Percentiles rank a stretch among this genome's conserved stretches.
Evolutionary conservation across 2,329 filamentous ascomycete genomes (phyloP).

Genomic region (Sphaerulina vaccinii): DNA sequence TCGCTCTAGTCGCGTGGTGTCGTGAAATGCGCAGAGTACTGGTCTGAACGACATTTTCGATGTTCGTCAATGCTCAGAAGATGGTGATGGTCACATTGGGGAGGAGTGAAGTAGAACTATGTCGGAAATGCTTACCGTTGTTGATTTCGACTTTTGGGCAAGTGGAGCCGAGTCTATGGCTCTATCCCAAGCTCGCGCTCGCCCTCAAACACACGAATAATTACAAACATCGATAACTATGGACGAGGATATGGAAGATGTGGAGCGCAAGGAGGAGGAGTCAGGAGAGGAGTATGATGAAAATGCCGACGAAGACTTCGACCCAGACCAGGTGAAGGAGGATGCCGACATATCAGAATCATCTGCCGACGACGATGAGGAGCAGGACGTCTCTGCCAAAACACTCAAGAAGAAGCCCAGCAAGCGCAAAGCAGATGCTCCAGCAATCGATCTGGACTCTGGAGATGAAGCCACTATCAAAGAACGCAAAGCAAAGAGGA

Average conservation of each 20-base stretch:
- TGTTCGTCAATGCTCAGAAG: too few species aligned
- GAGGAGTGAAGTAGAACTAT: too few species aligned
- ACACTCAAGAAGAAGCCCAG: slow-evolving; percentile 18
- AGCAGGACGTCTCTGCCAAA: slow-evolving; percentile 3
- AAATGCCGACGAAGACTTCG: slow-evolving; percentile 47
- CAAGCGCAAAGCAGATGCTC: slow-evolving; percentile 42
- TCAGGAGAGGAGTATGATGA: slow-evolving; percentile 43
- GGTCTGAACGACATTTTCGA: too few species aligned
- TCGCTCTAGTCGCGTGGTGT: too few species aligned
- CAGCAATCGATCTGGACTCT: slow-evolving; percentile 47
- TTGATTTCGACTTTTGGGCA: too few species aligned
- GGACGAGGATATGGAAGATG: slow-evolving; percentile 21
- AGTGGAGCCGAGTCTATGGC: too few species aligned
- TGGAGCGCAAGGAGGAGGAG: slow-evolving; percentile 19
- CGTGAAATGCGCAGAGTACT: too few species aligned
- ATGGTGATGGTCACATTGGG: too few species aligned
- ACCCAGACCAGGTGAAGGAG: slow-evolving; percentile 37
- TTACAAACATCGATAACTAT: neutral
- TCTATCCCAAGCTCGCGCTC: neutral
- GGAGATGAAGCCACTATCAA: slow-evolving; percentile 58
- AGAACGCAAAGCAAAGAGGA: slow-evolving; percentile 45
- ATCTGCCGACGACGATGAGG: slow-evolving; percentile 39
- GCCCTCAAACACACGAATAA: neutral
- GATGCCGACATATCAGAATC: slow-evolving; percentile 35
- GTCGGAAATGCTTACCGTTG: too few species aligned